These are phyloP conservation scores for Lupinus albus DNA, from an alignment of 306 rosid genomes.

Conservation along the genomic window DNA sequence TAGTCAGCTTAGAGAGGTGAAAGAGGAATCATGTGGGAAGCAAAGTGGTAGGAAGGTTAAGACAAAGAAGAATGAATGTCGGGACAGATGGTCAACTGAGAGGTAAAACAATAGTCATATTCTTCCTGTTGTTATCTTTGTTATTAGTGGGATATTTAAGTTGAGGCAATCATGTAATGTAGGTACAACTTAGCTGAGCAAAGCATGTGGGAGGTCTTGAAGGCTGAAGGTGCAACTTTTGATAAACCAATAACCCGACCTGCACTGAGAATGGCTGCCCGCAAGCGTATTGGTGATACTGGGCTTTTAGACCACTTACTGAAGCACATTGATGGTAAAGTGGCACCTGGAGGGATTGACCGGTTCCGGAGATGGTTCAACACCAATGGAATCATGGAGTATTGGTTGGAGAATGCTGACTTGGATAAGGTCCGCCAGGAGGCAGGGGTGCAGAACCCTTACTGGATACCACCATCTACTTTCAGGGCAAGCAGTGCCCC, in stretches of 20 bases:
- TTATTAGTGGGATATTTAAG: not conserved
- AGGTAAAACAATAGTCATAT: slow-evolving; percentile 50
- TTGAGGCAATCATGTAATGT: slow-evolving; percentile 31
- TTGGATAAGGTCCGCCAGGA: slow-evolving; percentile 60
- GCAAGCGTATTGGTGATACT: slow-evolving; percentile 79
- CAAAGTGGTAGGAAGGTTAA: slow-evolving; percentile 39
- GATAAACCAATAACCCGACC: slow-evolving; percentile 66
- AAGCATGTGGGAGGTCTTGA: slow-evolving; percentile 67
- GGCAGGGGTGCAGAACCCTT: slow-evolving; percentile 78
- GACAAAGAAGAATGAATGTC: slow-evolving; percentile 46
- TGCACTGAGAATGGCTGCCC: slow-evolving; percentile 67
- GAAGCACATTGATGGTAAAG: slow-evolving; percentile 78
- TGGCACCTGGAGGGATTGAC: slow-evolving; percentile 73
- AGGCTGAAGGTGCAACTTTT: slow-evolving; percentile 71
- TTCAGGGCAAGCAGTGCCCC: slow-evolving; percentile 34
- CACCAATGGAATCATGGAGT: slow-evolving; percentile 79
- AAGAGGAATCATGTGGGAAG: slow-evolving; percentile 45
- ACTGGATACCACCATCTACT: slow-evolving; percentile 65
- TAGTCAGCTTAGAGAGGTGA: slow-evolving; percentile 54
- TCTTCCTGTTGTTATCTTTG: not conserved
- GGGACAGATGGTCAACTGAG: slow-evolving; percentile 67
- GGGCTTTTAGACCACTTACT: slow-evolving; percentile 87
- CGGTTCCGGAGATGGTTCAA: slow-evolving; percentile 83
- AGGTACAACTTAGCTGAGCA: slow-evolving; percentile 75
- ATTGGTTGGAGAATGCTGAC: slow-evolving; percentile 88